Evolutionary conservation across 2,329 filamentous ascomycete species (phyloP), one percentile per base, ranked within the genome.

Genomic region (Rugonectria rugulosa): DNA sequence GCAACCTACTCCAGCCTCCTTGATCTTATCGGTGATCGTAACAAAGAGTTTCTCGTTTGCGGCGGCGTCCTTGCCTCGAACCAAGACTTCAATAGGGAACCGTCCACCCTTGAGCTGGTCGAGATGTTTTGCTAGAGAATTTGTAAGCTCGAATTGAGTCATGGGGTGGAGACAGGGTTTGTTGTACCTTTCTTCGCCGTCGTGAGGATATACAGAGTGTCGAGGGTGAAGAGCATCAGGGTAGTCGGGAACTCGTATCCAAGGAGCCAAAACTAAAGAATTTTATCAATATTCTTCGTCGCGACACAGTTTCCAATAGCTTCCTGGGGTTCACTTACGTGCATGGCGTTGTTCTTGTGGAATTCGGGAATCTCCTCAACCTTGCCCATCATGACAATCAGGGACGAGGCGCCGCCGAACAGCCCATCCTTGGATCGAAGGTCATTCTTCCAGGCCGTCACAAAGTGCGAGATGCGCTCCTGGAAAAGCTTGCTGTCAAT

Each of bases 171-270:
- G 19, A 17, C 15, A 6, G 19, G 6, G 6, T 32, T 27, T 6
- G 19, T n/a, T 64, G 32, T 72, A 96, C 92, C 94, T 86, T 99
- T 99, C 79, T 99, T 99, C 56, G 91, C 89, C 6, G 95, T 99
- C 6, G 95, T 99, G 63, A 99, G 87, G 56, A 98, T 89, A 77
- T 95, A 96, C 67, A 98, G 82, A 41, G 87, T 87, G 59, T 98
- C 95, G 58, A 88, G 79, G 1, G 94, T 98, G 73, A 99, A 88
- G 47, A 99, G 83, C 81, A 99, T 92, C 61, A 99, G 81, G 0
- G 95, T 99, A 32, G 94, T 93, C 27, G 95, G 95, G 71, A 99
- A 99, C 75, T 99, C 95, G 81, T 99, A 99, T 68, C 95, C 95
- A 60, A 99, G 85, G 51, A 99, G 83, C 96, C 96, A 99, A 77